These are phyloP conservation scores for Tritrichomonas musculus DNA, from an alignment of 208 protist species.

Conservation along the genomic window DNA sequence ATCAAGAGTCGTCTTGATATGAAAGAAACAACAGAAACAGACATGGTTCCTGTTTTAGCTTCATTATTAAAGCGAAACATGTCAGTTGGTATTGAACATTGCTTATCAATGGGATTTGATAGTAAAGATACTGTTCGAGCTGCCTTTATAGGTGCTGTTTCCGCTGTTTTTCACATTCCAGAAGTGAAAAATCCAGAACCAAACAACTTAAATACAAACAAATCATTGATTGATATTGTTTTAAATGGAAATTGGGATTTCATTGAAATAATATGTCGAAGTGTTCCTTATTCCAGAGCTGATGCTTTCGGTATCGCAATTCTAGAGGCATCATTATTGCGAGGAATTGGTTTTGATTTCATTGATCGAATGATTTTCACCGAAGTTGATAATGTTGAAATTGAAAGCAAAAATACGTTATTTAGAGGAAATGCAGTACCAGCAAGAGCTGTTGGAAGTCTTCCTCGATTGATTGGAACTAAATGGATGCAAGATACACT, in stretches of 20 bases:
- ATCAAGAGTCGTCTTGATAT: neutral
- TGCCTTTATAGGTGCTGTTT: neutral
- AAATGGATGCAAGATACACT: neutral
- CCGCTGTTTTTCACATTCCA: neutral
- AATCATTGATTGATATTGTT: neutral
- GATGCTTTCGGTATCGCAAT: neutral
- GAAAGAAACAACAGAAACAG: neutral
- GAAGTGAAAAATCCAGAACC: neutral
- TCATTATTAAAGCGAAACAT: neutral
- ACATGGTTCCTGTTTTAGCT: neutral
- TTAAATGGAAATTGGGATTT: neutral
- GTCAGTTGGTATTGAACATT: neutral
- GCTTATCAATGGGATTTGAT: slow-evolving; percentile 7
- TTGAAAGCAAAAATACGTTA: neutral
- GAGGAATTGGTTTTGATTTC: neutral
- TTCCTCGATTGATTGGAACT: neutral
- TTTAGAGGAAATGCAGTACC: slow-evolving; percentile 29
- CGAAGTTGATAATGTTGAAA: neutral
- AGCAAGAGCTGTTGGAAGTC: neutral
- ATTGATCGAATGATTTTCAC: neutral
- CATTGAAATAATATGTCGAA: neutral
- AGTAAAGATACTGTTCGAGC: neutral
- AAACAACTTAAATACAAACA: neutral
- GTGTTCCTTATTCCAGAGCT: neutral
- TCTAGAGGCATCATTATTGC: neutral